Evolutionary conservation across 73 alveolate species (phyloP).

Genomic region (Paramecium caudatum): DNA sequence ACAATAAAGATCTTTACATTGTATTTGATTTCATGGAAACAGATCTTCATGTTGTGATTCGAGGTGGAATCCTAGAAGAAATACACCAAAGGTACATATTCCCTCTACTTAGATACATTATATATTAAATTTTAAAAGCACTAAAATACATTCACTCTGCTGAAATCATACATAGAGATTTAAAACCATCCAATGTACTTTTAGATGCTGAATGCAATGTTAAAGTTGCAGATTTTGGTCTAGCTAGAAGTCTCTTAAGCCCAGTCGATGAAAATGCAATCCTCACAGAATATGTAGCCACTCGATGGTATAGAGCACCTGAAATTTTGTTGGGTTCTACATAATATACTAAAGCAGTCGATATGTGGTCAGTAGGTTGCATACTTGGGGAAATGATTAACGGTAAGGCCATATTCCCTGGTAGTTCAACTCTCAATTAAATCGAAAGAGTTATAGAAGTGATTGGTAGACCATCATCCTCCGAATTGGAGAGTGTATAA

Average conservation of each 20-base stretch:
- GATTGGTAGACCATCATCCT: constrained; percentile 89
- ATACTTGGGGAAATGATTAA: constrained; percentile 89
- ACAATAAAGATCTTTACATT: constrained; percentile 80
- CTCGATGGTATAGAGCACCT: constrained; percentile 97
- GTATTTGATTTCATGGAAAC: constrained; percentile 90
- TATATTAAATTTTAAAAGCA: constrained; percentile 95
- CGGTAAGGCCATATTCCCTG: constrained; percentile 92
- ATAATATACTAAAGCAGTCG: constrained; percentile 89
- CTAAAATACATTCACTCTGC: constrained; percentile 97
- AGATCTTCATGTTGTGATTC: constrained; percentile 86
- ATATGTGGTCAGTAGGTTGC: constrained; percentile 96
- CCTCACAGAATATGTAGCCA: constrained; percentile 92
- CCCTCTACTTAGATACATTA: constrained; percentile 82
- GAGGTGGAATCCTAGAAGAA: constrained; percentile 97
- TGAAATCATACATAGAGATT: constrained; percentile 90
- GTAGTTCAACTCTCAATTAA: constrained; percentile 91
- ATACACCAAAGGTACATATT: constrained; percentile 82
- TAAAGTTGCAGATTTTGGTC: constrained; percentile 95
- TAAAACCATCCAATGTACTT: constrained; percentile 91
- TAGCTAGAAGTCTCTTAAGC: constrained; percentile 85
- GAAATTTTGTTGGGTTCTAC: constrained; percentile 90
- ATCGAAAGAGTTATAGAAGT: constrained; percentile 88
- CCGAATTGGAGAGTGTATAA: constrained; percentile 85
- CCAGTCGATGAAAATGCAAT: constrained; percentile 83
- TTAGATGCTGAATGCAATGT: constrained; percentile 92